Evolutionary conservation across 78 protist species (phyloP).

Genomic region (Chrysochromulina parva): DNA sequence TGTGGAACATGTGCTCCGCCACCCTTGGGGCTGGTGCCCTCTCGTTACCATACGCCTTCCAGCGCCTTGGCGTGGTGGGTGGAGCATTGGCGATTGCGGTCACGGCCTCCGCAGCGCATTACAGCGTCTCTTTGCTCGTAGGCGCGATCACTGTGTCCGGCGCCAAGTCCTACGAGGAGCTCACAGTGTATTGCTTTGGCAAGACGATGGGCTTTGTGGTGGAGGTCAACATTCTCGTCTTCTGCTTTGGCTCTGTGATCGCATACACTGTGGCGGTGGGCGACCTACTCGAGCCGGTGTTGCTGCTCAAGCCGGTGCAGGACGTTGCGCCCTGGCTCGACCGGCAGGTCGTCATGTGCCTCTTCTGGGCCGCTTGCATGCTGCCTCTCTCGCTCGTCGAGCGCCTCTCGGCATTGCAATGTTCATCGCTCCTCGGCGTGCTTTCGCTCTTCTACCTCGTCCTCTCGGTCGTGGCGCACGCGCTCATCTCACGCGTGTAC

Average conservation of each 20-base stretch:
- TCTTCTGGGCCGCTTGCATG: not conserved
- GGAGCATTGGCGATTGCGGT: not conserved
- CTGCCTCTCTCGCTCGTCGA: not conserved
- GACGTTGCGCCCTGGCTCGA: not conserved
- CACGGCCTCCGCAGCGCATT: not conserved
- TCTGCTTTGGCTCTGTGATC: conserved; percentile 25
- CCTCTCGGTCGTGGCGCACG: not conserved
- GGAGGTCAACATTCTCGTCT: conserved; percentile 1
- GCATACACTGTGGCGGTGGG: conserved; percentile 48
- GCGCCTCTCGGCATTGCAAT: not conserved
- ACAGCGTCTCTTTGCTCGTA: not conserved
- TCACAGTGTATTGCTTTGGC: not conserved
- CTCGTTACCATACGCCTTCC: conserved; percentile 27
- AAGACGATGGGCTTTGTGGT: not conserved
- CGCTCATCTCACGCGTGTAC: not conserved
- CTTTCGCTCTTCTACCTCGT: not conserved
- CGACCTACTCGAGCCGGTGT: conserved; percentile 24
- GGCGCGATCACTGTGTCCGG: not conserved
- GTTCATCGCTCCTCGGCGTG: not conserved
- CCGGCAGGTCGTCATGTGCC: not conserved
- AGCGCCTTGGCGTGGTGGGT: not conserved
- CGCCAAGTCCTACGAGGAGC: conserved; percentile 17
- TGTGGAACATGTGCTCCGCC: conserved; percentile 31
- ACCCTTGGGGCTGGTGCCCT: conserved; percentile 53
- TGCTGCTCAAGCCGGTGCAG: not conserved